Evolutionary conservation across 2,329 filamentous ascomycete species (phyloP), one percentile per base, ranked within the genome.

Genomic region (Penicillium occitanis): DNA sequence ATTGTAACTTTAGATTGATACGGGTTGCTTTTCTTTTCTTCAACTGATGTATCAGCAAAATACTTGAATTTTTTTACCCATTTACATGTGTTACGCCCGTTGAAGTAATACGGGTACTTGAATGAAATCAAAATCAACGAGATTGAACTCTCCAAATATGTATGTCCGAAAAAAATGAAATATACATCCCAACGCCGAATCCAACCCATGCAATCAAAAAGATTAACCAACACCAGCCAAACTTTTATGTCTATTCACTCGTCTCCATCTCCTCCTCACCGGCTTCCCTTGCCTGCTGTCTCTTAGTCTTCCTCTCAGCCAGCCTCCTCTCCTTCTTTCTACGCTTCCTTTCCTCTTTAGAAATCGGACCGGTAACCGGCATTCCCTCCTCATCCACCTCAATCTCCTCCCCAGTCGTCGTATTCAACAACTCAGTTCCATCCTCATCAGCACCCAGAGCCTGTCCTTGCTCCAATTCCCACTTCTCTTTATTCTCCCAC

Each of bases 241-340:
- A 64, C 59, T 57, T 42, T 51, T 57, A 14, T 30, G 42, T 60
- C 57, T 60, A 60, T 33, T 67, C 62, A 48, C 58, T 58, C 57
- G 46, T 64, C 53, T 64, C 65, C 65, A 60, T 48, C 28, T 67
- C 62, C 19, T 67, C 66, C 37, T 67, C 62, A 14, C 58, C 65
- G 35, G 65, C 61, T 19, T 73, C 70, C 63, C 67, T 74, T 14
- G 75, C 72, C 70, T 75, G 65, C 53, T 65, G 46, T 35, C 14
- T 30, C 28, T 58, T 77, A 35, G 75, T 73, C 76, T 76, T 78
- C 69, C 76, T 76, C 73, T 83, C 76, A 60, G 80, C 80, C 70
- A 80, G 76, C 65, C 79, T 78, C 71, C 82, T 80, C 72, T 83
- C 81, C 74, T 85, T 86, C 81, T 88, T 88, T 67, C 78, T 80